A percentile compares a stretch with the other conserved stretches of the same genome.
Evolutionary conservation across 2,329 filamentous ascomycete species (phyloP).

Genomic region (Aspergillus pseudoterreus): DNA sequence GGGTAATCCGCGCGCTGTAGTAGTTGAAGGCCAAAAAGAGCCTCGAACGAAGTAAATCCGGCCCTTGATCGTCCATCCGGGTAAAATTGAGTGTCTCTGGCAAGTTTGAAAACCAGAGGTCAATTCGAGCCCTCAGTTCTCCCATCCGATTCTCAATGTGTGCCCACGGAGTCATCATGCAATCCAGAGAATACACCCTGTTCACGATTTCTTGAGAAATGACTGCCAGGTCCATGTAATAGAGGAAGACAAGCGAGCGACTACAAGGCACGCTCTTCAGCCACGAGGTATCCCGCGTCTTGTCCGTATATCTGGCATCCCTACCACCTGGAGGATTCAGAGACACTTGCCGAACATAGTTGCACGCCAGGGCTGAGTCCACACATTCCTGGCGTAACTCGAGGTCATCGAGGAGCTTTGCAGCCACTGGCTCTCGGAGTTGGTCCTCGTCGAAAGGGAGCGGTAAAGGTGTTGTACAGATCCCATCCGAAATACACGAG

Average conservation of each 20-base stretch:
- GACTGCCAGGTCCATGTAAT: conserved; percentile 37
- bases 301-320: conserved; percentile 19
- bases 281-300: conserved; percentile 29
- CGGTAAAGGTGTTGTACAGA: conserved; percentile 43
- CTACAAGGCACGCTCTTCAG: conserved; percentile 33
- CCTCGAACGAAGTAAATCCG: conserved; percentile 35
- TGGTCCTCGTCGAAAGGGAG: conserved; percentile 39
- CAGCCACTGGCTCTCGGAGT: conserved; percentile 29
- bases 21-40: conserved; percentile 42
- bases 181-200: conserved; percentile 40
- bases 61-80: conserved; percentile 26
- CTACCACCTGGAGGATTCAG: conserved; percentile 27
- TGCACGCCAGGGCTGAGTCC: conserved; percentile 29
- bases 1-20: conserved; percentile 42
- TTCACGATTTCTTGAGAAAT: conserved; percentile 41
- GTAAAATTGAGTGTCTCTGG: conserved; percentile 37
- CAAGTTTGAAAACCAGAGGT: conserved; percentile 37
- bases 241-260: conserved; percentile 35
- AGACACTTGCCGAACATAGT: conserved; percentile 28
- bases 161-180: conserved; percentile 36
- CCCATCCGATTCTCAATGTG: conserved; percentile 40
- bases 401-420: conserved; percentile 30
- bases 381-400: conserved; percentile 29
- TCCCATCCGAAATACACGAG: conserved; percentile 40
- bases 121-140: conserved; percentile 35